A percentile compares a stretch with the other conserved stretches of the same genome.
These are phyloP conservation scores for Mycosphaerella sp. DNA, from an alignment of 2,329 filamentous ascomycete genomes.

Conservation along the genomic window DNA sequence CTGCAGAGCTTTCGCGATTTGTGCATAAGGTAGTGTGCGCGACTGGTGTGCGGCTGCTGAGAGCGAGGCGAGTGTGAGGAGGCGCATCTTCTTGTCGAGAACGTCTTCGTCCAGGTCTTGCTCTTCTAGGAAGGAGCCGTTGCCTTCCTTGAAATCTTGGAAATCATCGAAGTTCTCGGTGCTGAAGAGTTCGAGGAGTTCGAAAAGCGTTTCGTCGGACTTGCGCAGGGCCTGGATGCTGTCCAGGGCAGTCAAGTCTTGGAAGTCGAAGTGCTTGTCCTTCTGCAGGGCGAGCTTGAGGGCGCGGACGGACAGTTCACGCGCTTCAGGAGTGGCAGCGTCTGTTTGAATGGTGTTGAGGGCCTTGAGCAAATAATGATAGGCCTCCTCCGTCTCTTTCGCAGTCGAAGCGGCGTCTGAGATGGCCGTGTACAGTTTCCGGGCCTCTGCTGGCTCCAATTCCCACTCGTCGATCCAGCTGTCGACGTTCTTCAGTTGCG, in stretches of 20 bases:
- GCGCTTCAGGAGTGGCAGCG: conserved; percentile 50
- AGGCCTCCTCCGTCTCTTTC: conserved; percentile 69
- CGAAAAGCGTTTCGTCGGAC: conserved; percentile 76
- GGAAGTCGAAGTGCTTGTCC: conserved; percentile 65
- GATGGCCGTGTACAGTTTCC: conserved; percentile 77
- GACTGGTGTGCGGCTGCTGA: conserved; percentile 70
- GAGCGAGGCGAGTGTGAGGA: conserved; percentile 85
- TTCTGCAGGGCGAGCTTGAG: conserved; percentile 62
- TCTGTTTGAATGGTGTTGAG: conserved; percentile 66
- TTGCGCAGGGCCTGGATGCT: conserved; percentile 81
- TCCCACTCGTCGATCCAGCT: conserved; percentile 80
- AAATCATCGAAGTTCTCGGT: conserved; percentile 93
- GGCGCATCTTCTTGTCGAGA: conserved; percentile 90
- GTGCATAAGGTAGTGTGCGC: conserved; percentile 80
- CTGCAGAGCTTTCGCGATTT: conserved; percentile 78
- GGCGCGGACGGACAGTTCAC: conserved; percentile 56
- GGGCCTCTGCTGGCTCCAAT: conserved; percentile 71
- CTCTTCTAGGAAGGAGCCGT: conserved; percentile 75
- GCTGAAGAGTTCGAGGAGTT: conserved; percentile 91
- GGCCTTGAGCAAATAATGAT: conserved; percentile 67
- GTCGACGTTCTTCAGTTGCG: conserved; percentile 76
- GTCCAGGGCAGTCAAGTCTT: conserved; percentile 63
- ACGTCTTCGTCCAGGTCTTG: conserved; percentile 64
- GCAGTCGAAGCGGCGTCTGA: conserved; percentile 73
- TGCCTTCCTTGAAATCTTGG: conserved; percentile 89